Base-by-base conservation (phyloP, 2,329 filamentous ascomycete species). In the Phoma herbarum region DNA sequence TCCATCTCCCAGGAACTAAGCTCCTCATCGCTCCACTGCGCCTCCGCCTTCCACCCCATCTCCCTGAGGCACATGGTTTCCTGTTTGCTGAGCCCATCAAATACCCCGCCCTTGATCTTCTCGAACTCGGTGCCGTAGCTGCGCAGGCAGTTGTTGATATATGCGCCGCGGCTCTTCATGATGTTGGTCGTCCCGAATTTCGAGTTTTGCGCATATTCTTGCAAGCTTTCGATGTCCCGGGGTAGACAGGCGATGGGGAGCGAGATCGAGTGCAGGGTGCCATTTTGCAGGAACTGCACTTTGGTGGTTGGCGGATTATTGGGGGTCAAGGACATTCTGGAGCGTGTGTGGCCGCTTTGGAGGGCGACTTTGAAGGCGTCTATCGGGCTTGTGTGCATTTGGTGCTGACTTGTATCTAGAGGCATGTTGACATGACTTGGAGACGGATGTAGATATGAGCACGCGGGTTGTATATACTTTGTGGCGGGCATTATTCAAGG, bases 171-270 rank as follows among this genome's bases (percentile, higher is more conserved):
- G 22, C 22, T 10, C 1, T 14, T 4, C 22, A 23, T 16, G 39
- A 42, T 1, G 22, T 42, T 25, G 20, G 22, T 25, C 4, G 22
- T 42, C 3, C 39, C 39, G 22, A 25, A n/a, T 1, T 12, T 10
- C 4, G 31, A 28, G 42, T 52, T 52, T 11, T 46, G 42, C 10
- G 43, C 20, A 12, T 23, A 39, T 31, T 52, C 50, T 10, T 52
- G 50, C 10, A 52, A n/a, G 2, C 18, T 18, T n/a, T 45, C 42
- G 12, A 46, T 29, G 8, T 52, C 42, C 2, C 23, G 16, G 9
- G 42, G 2, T 1, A 9, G 9, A 2, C 35, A 14, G 2, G 22
- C 14, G 31, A 42, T 4, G 10, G 29, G 29, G 6, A 46, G 8
- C 7, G 11, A 14, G 10, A 45, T 11, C 2, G n/a, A 10, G 11